Conservation (phyloP, 2,329 filamentous ascomycete genomes). For the Alternaria triticina region DNA sequence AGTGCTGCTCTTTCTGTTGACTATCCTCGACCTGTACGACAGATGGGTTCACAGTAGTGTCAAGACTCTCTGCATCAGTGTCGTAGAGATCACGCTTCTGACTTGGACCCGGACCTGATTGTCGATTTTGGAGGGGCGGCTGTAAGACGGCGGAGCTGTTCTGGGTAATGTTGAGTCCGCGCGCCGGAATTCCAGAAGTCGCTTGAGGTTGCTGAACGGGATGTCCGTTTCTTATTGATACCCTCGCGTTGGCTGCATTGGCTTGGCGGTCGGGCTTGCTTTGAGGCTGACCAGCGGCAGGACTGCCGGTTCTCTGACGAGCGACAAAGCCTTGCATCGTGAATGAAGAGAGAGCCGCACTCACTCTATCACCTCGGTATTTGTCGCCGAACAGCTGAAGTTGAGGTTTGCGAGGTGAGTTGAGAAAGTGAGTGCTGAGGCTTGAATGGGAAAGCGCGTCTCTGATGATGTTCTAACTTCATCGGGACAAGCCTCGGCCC, state of each 20-base stretch:
- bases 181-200: slow-evolving; percentile 5
- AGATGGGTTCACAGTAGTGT: slow-evolving; percentile 40
- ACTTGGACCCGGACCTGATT: slow-evolving; percentile 16
- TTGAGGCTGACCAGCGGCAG: slow-evolving; percentile 16
- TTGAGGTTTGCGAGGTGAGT: slow-evolving; percentile 8
- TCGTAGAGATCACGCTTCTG: slow-evolving; percentile 37
- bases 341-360: neutral
- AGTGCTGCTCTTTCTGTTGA: slow-evolving; percentile 12
- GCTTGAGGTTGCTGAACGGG: slow-evolving; percentile 18
- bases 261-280: slow-evolving; percentile 20
- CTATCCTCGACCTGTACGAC: slow-evolving; percentile 24
- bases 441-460: slow-evolving; percentile 37
- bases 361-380: neutral
- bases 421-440: slow-evolving; percentile 22
- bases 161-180: slow-evolving; percentile 14
- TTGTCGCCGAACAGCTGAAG: neutral
- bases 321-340: slow-evolving; percentile 31
- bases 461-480: slow-evolving; percentile 26
- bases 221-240: slow-evolving; percentile 15
- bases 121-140: slow-evolving; percentile 20
- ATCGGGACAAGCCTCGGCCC: slow-evolving; percentile 14
- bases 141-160: slow-evolving; percentile 19
- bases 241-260: slow-evolving; percentile 31
- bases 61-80: slow-evolving; percentile 48
- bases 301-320: slow-evolving; percentile 22